Percentiles rank a stretch among this genome's conserved stretches.
These are phyloP conservation scores for Larix sibirica DNA, from an alignment of 83 land plant genomes.

Conservation along the genomic window DNA sequence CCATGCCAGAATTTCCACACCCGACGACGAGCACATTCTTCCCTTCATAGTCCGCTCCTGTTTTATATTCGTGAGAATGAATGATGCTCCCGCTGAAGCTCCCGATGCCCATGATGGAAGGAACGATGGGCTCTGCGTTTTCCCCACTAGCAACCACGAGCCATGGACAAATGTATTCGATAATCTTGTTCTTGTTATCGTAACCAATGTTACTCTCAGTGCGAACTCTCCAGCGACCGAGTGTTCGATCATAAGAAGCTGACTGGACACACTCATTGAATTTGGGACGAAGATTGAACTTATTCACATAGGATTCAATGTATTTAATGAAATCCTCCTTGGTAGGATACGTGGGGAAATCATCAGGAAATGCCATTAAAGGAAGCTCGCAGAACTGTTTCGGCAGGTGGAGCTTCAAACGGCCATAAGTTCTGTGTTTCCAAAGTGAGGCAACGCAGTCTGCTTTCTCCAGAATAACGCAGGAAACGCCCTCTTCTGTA, in stretches of 20 bases:
- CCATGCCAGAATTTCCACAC: conserved; percentile 89
- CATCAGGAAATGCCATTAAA: conserved; percentile 44
- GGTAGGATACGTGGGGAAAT: conserved; percentile 73
- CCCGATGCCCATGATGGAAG: conserved; percentile 47
- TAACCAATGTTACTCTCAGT: conserved; percentile 12
- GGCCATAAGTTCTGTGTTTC: conserved; percentile 71
- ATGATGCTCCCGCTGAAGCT: conserved; percentile 46
- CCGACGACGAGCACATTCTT: conserved; percentile 77
- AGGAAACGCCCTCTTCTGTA: conserved; percentile 34
- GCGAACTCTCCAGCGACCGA: conserved; percentile 49
- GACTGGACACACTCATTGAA: conserved; percentile 43
- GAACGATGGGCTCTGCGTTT: conserved; percentile 67
- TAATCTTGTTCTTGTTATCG: background rate
- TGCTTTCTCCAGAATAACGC: conserved; percentile 53
- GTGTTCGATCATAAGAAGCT: conserved; percentile 37
- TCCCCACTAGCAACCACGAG: conserved; percentile 84
- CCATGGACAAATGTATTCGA: conserved; percentile 48
- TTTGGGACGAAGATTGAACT: conserved; percentile 50
- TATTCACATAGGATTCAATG: conserved; percentile 68
- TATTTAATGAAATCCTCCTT: conserved; percentile 72
- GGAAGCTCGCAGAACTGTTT: conserved; percentile 82
- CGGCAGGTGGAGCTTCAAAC: conserved; percentile 80
- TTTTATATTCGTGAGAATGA: conserved; percentile 65
- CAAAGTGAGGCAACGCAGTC: conserved; percentile 79
- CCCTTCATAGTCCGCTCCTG: conserved; percentile 40